These are phyloP conservation scores for Pleurozium schreberi DNA, from an alignment of 225 moss, liverwort and hornwort species.

Conservation along the genomic window DNA sequence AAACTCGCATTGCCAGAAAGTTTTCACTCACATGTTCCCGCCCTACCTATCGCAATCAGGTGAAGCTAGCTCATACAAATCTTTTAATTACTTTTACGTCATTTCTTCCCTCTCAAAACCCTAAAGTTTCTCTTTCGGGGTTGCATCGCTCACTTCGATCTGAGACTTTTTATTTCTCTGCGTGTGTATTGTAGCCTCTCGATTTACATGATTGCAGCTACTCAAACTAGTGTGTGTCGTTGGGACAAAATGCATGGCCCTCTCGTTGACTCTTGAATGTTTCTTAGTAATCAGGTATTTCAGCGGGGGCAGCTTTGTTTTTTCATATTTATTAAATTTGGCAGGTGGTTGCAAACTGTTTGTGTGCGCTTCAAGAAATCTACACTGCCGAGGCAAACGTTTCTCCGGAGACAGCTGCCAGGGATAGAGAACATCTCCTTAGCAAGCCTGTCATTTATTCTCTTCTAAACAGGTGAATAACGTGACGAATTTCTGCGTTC, in stretches of 20 bases:
- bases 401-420: constrained; percentile 59
- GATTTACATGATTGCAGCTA: not conserved
- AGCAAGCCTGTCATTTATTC: constrained; percentile 65
- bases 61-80: not conserved
- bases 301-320: not conserved
- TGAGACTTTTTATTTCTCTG: not conserved
- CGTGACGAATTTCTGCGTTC: not conserved
- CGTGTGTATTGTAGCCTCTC: not conserved
- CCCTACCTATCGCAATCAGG: not conserved
- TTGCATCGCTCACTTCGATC: not conserved
- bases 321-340: not conserved
- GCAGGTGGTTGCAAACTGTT: constrained; percentile 94
- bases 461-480: constrained; percentile 74
- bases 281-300: not conserved
- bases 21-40: not conserved
- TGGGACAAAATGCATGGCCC: not conserved
- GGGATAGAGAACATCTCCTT: constrained; percentile 75
- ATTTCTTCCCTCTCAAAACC: not conserved
- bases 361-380: constrained; percentile 87
- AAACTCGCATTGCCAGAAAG: not conserved
- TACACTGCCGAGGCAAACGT: constrained; percentile 62
- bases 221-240: not conserved
- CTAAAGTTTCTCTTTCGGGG: not conserved
- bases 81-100: not conserved
- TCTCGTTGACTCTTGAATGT: not conserved